These are phyloP conservation scores for Corallochytrium limacisporum DNA, from an alignment of 78 protist genomes.

Conservation along the genomic window DNA sequence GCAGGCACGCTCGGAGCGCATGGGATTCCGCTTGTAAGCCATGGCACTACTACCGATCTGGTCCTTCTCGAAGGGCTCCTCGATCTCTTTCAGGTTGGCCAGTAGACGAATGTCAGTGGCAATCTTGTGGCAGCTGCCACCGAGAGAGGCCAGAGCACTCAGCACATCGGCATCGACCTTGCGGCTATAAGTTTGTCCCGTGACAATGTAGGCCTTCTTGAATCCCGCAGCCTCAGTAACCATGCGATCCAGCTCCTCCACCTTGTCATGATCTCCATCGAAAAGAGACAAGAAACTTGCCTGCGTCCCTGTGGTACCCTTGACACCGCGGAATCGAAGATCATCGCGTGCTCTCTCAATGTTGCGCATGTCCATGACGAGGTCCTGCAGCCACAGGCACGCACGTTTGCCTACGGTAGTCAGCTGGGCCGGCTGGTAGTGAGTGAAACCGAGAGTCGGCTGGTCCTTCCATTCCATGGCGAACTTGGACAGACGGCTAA, in stretches of 20 bases:
- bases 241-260: conserved; percentile 9
- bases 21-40: conserved; percentile 60
- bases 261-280: conserved; percentile 27
- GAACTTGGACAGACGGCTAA: conserved; percentile 1
- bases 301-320: conserved; percentile 64
- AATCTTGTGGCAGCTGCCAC: conserved; percentile 32
- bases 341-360: not conserved
- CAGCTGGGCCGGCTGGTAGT: conserved; percentile 47
- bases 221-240: conserved; percentile 28
- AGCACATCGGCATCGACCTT: conserved; percentile 21
- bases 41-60: conserved; percentile 48
- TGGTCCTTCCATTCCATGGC: conserved; percentile 10
- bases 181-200: conserved; percentile 51
- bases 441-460: conserved; percentile 44
- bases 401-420: conserved; percentile 49
- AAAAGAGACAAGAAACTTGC: conserved; percentile 42
- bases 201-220: not conserved
- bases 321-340: conserved; percentile 43
- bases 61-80: conserved; percentile 44
- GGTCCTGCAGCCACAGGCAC: conserved; percentile 41
- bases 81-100: conserved; percentile 31
- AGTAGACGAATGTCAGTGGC: conserved; percentile 47
- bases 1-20: conserved; percentile 44
- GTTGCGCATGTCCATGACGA: conserved; percentile 21
- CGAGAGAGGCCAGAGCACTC: not conserved